Conservation (phyloP, 176 grass and related monocot genomes). For the Aegilops tauschii region DNA sequence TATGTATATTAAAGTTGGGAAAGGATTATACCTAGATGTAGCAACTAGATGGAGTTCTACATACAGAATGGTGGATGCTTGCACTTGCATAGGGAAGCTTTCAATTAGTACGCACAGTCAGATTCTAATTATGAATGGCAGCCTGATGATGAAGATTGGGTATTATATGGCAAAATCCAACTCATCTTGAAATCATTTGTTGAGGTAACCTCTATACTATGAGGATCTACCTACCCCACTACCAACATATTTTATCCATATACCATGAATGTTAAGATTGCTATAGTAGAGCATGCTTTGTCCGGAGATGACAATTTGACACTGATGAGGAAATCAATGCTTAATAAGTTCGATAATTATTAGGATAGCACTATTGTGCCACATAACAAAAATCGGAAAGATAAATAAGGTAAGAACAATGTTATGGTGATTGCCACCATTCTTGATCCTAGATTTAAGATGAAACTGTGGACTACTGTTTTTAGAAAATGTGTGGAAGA, state of each 20-base stretch:
- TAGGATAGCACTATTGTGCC: neutral
- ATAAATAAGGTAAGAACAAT: neutral
- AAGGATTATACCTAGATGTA: neutral
- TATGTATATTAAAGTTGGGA: neutral
- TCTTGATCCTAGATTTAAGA: neutral
- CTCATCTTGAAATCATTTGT: neutral
- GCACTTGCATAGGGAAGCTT: neutral
- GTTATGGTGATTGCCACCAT: neutral
- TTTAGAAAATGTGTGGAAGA: neutral
- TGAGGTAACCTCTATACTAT: neutral
- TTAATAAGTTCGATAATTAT: neutral
- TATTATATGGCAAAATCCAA: neutral
- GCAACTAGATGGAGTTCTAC: neutral
- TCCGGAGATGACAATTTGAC: neutral
- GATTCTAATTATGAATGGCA: neutral
- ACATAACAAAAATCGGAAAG: neutral
- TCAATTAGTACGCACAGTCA: neutral
- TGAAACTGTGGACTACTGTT: neutral
- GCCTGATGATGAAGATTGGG: neutral
- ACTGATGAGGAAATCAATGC: neutral
- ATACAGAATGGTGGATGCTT: neutral
- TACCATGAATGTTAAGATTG: neutral
- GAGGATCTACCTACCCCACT: neutral
- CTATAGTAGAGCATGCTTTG: neutral
- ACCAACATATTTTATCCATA: neutral